Conservation (phyloP, 2,329 filamentous ascomycete species). For the Monilinia aucupariae region DNA sequence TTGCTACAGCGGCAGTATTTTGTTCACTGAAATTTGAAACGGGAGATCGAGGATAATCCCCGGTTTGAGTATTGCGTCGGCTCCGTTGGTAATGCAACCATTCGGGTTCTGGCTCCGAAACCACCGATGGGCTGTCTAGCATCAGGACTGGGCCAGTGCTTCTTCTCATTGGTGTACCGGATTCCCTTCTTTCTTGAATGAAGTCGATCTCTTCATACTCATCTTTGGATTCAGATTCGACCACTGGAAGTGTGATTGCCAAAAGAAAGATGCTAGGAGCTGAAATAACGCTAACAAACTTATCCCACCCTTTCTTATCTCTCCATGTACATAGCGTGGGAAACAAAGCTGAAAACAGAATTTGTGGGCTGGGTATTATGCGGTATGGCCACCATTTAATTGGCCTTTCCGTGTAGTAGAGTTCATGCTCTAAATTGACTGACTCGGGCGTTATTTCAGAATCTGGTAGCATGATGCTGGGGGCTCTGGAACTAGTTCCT, state of each 20-base stretch:
- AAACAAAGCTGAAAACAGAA: constrained; percentile 71
- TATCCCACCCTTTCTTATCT: constrained; percentile 80
- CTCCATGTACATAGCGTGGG: constrained; percentile 80
- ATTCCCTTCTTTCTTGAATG: constrained; percentile 19
- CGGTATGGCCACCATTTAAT: constrained; percentile 78
- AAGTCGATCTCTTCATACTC: constrained; percentile 36
- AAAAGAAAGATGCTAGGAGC: constrained; percentile 87
- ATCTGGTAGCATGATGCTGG: constrained; percentile 33
- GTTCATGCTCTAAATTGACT: constrained; percentile 23
- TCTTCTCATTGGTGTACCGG: constrained; percentile 33
- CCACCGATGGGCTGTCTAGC: constrained; percentile 29
- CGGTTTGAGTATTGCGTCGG: constrained; percentile 40
- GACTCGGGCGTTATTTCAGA: constrained; percentile 26
- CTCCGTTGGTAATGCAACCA: constrained; percentile 55
- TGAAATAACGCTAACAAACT: constrained; percentile 72
- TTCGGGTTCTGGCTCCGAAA: constrained; percentile 42
- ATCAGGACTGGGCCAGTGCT: constrained; percentile 24
- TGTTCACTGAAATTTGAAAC: constrained; percentile 31
- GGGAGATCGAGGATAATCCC: constrained; percentile 17
- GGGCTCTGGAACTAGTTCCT: constrained; percentile 27
- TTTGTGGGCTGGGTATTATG: constrained; percentile 64
- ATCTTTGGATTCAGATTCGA: constrained; percentile 61
- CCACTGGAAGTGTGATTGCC: constrained; percentile 84
- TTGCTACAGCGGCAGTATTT: constrained; percentile 35
- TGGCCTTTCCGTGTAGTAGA: constrained; percentile 32